phyloP scores from a whole-genome alignment of 2,329 filamentous ascomycete species.

The Diaporthe vexans region DNA sequence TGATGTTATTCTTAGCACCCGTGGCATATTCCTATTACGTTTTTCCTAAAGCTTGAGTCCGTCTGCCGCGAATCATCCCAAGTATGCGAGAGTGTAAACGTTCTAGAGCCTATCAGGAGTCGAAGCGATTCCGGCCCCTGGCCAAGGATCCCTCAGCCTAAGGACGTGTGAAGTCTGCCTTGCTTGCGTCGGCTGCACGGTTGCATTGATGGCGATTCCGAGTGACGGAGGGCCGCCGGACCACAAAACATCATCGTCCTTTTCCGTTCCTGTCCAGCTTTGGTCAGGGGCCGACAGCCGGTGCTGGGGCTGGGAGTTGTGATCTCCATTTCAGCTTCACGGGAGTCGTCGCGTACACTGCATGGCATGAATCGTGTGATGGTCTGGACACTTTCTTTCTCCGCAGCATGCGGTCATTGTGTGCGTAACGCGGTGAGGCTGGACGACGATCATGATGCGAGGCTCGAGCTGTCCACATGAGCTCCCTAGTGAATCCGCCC shows the following conservation, averaged over 20 bases:
- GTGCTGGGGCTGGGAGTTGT: not conserved
- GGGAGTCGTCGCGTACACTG: conserved; percentile 3
- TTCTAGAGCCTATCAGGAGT: not conserved
- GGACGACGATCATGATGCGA: not conserved
- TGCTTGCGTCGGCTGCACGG: conserved; percentile 1
- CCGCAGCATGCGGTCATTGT: not conserved
- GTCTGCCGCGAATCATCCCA: not conserved
- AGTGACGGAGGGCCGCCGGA: not conserved
- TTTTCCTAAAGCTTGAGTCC: not conserved
- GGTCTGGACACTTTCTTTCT: not conserved
- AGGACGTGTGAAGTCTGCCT: too few species aligned
- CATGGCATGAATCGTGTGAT: not conserved
- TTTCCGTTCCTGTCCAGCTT: not conserved
- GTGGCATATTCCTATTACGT: not conserved
- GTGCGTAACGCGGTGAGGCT: conserved; percentile 8
- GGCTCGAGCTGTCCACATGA: not conserved
- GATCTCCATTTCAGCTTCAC: not conserved
- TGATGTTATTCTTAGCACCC: conserved; percentile 6
- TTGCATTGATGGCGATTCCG: not conserved
- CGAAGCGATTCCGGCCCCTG: not conserved
- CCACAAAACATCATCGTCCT: not conserved
- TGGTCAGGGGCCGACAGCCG: conserved; percentile 6
- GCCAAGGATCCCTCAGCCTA: not conserved
- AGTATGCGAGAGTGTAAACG: not conserved
- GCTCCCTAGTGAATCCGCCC: too few species aligned